These are phyloP conservation scores for Sicyos baderoa DNA, from an alignment of 306 rosid species.

Conservation along the genomic window DNA sequence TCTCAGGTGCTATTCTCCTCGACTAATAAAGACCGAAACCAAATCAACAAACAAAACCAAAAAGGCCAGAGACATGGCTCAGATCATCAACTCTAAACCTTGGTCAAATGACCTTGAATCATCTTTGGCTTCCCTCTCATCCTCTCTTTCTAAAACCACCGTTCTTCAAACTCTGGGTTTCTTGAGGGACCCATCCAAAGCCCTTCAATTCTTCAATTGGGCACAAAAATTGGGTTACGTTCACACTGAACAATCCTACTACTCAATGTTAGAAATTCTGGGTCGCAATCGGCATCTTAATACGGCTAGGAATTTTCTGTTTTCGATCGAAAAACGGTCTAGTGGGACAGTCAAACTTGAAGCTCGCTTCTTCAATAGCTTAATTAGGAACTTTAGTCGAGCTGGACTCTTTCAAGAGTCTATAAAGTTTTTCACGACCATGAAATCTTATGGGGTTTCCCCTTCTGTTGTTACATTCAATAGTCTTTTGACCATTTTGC, in stretches of 20 bases:
- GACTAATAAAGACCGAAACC: slow-evolving; percentile 26
- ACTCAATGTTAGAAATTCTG: slow-evolving; percentile 45
- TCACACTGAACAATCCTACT: slow-evolving; percentile 48
- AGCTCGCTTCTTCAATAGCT: slow-evolving; percentile 62
- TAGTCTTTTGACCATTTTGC: slow-evolving; percentile 45
- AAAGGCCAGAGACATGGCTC: slow-evolving; percentile 41
- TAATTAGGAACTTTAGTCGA: slow-evolving; percentile 54
- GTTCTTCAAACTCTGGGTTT: slow-evolving; percentile 54
- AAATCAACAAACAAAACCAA: slow-evolving; percentile 33
- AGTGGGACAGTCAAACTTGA: slow-evolving; percentile 53
- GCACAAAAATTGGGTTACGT: slow-evolving; percentile 44
- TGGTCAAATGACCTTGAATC: slow-evolving; percentile 40
- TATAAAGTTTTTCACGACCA: slow-evolving; percentile 43
- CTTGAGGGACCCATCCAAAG: slow-evolving; percentile 38
- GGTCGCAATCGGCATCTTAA: slow-evolving; percentile 55
- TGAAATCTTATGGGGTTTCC: slow-evolving; percentile 54
- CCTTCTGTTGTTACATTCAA: slow-evolving; percentile 62
- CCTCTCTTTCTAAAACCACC: slow-evolving; percentile 47
- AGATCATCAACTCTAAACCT: slow-evolving; percentile 42
- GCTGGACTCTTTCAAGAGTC: slow-evolving; percentile 77
- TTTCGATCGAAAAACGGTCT: slow-evolving; percentile 57
- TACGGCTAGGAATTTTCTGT: slow-evolving; percentile 58
- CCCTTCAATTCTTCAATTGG: slow-evolving; percentile 60
- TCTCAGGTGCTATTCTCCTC: slow-evolving; percentile 37
- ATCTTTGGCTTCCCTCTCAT: slow-evolving; percentile 38